These are phyloP conservation scores for Rubroshorea leprosula DNA, from an alignment of 345 rosid species.

Conservation along the genomic window DNA sequence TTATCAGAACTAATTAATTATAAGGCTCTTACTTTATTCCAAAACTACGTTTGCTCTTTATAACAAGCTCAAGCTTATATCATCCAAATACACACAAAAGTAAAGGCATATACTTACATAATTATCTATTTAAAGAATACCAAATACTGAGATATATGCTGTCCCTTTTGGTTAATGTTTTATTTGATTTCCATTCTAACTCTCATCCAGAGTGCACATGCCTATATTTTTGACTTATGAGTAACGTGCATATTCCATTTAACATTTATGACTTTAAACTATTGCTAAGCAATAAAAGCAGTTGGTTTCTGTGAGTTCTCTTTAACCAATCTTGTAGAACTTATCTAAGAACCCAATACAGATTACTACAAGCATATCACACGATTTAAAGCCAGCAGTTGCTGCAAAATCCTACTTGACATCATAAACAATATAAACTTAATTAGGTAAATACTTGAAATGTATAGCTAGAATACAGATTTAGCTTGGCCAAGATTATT, in stretches of 20 bases:
- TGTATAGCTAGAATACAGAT: background rate
- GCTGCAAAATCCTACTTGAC: background rate
- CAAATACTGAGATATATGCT: no score
- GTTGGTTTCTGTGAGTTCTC: background rate
- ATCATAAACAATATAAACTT: background rate
- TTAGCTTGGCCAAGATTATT: background rate
- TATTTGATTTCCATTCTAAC: background rate
- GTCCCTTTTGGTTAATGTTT: background rate
- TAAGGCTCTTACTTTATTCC: no score
- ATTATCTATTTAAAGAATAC: no score
- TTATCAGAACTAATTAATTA: no score
- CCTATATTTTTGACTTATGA: background rate
- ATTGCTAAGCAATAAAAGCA: background rate
- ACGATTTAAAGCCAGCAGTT: no score
- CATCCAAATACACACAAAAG: background rate
- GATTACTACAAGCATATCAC: background rate
- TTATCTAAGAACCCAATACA: background rate
- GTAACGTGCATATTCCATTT: background rate
- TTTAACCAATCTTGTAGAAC: background rate
- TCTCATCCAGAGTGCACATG: background rate
- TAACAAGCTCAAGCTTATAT: background rate
- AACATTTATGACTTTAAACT: slow-evolving; percentile 1
- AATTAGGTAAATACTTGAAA: background rate
- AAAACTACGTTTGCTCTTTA: background rate
- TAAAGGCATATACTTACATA: background rate